These are phyloP conservation scores for Coffea canephora DNA, from an alignment of 257 asterid genomes.

Conservation along the genomic window DNA sequence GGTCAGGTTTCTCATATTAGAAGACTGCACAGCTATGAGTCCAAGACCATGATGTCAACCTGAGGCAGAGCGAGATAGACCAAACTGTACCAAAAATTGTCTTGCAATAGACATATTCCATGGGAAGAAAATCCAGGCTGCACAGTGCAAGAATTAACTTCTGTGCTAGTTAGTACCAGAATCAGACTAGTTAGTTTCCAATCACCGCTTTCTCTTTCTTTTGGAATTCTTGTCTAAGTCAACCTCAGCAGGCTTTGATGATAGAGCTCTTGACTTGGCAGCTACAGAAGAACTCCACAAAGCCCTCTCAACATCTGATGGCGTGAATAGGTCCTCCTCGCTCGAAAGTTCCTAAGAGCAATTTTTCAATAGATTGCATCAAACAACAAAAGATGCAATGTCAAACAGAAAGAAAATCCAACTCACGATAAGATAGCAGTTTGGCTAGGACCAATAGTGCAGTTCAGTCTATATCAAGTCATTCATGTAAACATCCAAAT, in stretches of 20 bases:
- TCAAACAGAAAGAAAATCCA: neutral
- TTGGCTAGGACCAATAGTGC: neutral
- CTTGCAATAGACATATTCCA: neutral
- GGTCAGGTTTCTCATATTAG: neutral
- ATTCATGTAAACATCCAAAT: neutral
- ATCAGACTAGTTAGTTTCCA: neutral
- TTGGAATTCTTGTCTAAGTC: slow-evolving; percentile 26
- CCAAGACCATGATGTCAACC: neutral
- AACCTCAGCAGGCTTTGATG: slow-evolving; percentile 28
- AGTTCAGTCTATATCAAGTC: neutral
- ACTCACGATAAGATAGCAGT: neutral
- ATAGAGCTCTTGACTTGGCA: slow-evolving; percentile 29
- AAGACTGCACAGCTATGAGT: neutral
- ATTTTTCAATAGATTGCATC: neutral
- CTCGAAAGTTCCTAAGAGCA: slow-evolving; percentile 52
- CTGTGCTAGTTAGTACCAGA: neutral
- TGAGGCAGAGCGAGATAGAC: neutral
- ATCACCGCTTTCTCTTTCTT: slow-evolving; percentile 52
- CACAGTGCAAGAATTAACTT: neutral
- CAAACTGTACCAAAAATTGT: neutral
- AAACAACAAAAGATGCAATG: neutral
- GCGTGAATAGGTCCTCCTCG: slow-evolving; percentile 44
- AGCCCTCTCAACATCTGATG: slow-evolving; percentile 89
- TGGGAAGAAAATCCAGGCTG: neutral
- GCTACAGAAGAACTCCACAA: slow-evolving; percentile 59